phyloP scores from a whole-genome alignment of 208 protist genomes.

The Trypanosoma melophagium region DNA sequence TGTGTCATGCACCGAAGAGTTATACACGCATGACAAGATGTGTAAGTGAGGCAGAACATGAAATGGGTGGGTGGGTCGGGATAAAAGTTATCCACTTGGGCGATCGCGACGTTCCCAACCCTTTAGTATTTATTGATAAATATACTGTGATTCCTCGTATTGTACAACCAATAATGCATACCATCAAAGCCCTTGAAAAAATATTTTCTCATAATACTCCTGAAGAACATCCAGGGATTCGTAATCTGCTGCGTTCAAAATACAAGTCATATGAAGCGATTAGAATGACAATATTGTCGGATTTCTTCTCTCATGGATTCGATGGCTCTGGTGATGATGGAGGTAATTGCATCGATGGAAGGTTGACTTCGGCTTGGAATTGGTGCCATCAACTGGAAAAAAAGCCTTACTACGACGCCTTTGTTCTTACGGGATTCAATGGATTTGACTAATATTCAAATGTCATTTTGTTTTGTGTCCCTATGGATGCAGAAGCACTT shows the following conservation, averaged over 20 bases:
- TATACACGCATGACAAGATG: conserved; percentile 78
- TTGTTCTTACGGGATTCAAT: conserved; percentile 94
- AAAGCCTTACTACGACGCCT: conserved; percentile 96
- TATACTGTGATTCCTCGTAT: conserved; percentile 96
- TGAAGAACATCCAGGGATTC: conserved; percentile 61
- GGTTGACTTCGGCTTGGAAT: conserved; percentile 97
- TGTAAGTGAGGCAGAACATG: conserved; percentile 71
- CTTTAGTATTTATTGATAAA: conserved; percentile 98
- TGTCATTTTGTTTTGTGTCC: too few relatives aligned
- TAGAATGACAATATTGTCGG: conserved; percentile 82
- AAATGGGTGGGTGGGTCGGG: conserved; percentile 93
- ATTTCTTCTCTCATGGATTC: conserved; percentile 97
- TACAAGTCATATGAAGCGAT: conserved; percentile 76
- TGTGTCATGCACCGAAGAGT: conserved; percentile 89
- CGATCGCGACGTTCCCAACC: conserved; percentile 97
- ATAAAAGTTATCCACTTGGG: conserved; percentile 97
- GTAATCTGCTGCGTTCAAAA: conserved; percentile 69
- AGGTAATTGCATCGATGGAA: conserved; percentile 96
- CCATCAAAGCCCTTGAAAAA: conserved; percentile 58
- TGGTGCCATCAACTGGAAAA: conserved; percentile 96
- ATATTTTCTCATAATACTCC: conserved; percentile 54
- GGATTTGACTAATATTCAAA: conserved; percentile 91
- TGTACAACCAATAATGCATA: conserved; percentile 91
- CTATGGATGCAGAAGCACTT: too few relatives aligned
- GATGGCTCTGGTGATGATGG: conserved; percentile 92